Evolutionary conservation across 768 basidiomycete genomes (phyloP), one percentile per base, ranked within the genome.

Genomic region (Suillus brevipes): DNA sequence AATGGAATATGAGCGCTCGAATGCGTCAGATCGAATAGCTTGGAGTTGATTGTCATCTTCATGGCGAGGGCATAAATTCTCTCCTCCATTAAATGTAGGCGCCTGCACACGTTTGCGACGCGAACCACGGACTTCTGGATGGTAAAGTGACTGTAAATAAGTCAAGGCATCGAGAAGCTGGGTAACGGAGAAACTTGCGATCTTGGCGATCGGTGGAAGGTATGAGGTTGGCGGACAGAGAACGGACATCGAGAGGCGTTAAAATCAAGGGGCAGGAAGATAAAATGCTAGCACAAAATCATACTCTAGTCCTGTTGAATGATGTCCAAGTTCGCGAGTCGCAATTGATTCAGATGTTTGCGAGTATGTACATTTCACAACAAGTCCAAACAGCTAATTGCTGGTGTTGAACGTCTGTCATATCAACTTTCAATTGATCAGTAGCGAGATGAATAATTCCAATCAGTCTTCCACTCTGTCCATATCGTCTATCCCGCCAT

Each of bases 1-100:
- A 4, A 92, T 82, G 0, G 88, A 82, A 61, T 88, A 87, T 1
- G 83, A 73, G 10, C 89, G 84, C 75, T 95, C 94, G 73, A 90
- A 94, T 1, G 79, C 62, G 71, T 95, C 92, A 0, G 77, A 74
- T 53, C 83, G 81, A 28, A 86, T 68, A 14, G 72, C 66, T 23
- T 80, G 78, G 25, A 73, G 43, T n/a, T 68, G 60, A 50, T 59
- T 49, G 52, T 56, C 52, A 60, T 62, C 25, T 60, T 65, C n/a
- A 34, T 53, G 45, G 10, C 20, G 42, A 36, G 43, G 23, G 38
- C 25, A 8, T 16, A 6, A 6, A 13, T 57, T 31, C 31, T 37
- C 14, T 34, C 42, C 23, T 55, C 60, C 57, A 36, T 42, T 28
- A 14, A 20, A 9, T 18, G 49, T 28, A 47, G 45, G 18, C 4